Base-by-base conservation (phyloP, 2,329 filamentous ascomycete species). In the Exophiala dermatitidis region DNA sequence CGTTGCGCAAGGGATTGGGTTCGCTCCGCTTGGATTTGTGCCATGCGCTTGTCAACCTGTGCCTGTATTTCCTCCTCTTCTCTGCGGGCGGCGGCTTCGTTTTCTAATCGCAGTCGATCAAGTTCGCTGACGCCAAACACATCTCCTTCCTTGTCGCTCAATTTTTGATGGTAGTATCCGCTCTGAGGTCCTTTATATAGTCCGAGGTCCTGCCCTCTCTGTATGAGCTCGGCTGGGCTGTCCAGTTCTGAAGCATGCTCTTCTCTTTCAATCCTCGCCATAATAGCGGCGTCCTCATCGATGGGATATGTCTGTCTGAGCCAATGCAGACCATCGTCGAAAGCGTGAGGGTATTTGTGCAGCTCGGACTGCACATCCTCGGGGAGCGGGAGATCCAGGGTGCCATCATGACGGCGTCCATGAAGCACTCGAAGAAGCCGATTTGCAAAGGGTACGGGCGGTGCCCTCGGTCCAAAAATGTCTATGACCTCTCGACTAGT, bases 21-120 rank as follows among this genome's bases (percentile, higher is more conserved):
- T 65, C 72, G 52, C 68, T 70, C 48, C 62, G 65, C 48, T 66
- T 63, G 12, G 37, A 69, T 66, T 55, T 67, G 64, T 31, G 73
- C 71, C 59, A 80, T 79, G n/a, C 74, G 74, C 6, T 70, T 66
- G 30, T 79, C 71, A 77, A 79, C 81, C 50, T 72, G 67, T 43
- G 71, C 72, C 38, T 76, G 76, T 60, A 77, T 72, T 40, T 65
- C 62, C 57, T 75, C 70, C 64, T 79, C 73, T 53, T 75, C 68
- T 6, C 68, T 63, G 48, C 70, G 56, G 4, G 69, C 56, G n/a
- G 65, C 62, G 34, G 67, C 68, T 50, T 74, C 69, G 52, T 74
- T 74, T 44, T 63, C 51, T 46, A 70, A 64, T 9, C 71, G 66
- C 28, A 68, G 64, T 47, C 71, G 65, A 48, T 72, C 64, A 12